A percentile compares a stretch with the other conserved stretches of the same genome.
Evolutionary conservation across 2,329 filamentous ascomycete species (phyloP).

Genomic region (Aureobasidium zeae): DNA sequence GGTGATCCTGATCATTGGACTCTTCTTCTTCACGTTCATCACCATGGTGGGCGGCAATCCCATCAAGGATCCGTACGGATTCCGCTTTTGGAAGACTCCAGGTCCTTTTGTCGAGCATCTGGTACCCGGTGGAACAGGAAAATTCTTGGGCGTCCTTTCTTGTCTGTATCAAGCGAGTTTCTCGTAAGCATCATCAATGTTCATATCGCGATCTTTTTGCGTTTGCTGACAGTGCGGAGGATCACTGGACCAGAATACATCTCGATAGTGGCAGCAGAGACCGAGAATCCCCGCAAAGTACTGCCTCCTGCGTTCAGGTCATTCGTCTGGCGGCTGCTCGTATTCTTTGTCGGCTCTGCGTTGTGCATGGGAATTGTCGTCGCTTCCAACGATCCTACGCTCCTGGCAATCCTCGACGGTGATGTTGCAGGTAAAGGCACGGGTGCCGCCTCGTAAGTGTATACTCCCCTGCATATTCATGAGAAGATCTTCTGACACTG

Average conservation of each 20-base stretch:
- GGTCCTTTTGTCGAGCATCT: conserved; percentile 26
- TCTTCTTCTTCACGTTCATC: conserved; percentile 34
- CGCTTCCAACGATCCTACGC: conserved; percentile 24
- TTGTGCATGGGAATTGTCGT: conserved; percentile 37
- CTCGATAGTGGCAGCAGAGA: conserved; percentile 40
- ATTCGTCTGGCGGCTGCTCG: conserved; percentile 37
- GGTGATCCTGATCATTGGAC: conserved; percentile 37
- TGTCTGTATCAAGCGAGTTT: conserved; percentile 33
- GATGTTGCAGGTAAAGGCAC: conserved; percentile 21
- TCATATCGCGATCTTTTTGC: conserved; percentile 15
- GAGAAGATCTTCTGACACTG: neutral
- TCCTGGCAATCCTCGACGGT: conserved; percentile 23
- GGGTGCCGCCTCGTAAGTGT: conserved; percentile 24
- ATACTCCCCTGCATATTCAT: neutral
- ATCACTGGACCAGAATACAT: conserved; percentile 35
- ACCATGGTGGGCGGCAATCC: conserved; percentile 31
- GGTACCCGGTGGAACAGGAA: conserved; percentile 23
- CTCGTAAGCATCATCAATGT: conserved; percentile 19
- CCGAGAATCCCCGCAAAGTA: conserved; percentile 36
- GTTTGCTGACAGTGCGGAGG: neutral
- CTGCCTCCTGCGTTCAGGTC: conserved; percentile 42
- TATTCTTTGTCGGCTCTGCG: conserved; percentile 40
- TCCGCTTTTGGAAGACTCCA: conserved; percentile 36
- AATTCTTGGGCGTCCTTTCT: conserved; percentile 29
- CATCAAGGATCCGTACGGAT: conserved; percentile 31